Evolutionary conservation across 768 basidiomycete genomes (phyloP), one percentile per base, ranked within the genome.

Genomic region (Hemileccinum impolitum): DNA sequence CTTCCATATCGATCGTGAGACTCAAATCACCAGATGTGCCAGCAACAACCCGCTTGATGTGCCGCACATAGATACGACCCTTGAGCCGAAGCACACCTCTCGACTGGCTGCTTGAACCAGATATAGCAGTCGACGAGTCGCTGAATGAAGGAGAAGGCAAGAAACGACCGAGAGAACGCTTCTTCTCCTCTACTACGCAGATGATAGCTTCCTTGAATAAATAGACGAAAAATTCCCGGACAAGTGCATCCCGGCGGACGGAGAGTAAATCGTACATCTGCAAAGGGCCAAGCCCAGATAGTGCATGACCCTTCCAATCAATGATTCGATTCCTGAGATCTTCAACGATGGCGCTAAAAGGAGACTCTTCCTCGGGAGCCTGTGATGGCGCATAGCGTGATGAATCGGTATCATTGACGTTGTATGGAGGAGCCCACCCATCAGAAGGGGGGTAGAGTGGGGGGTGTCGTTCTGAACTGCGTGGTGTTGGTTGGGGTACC

Each of bases 141-240:
- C 74, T 79, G 37, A 79, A 72, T 3, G 73, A 70, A 5, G 82
- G 79, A 1, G 84, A 83, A 26, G 85, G 84, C 5, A 93, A 75
- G 39, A 93, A 75, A 23, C 86, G 80, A 8, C 86, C 83, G 2
- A 94, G 70, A 0, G 85, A 83, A 21, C 87, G 82, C 61, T 92
- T 94, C 74, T 85, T 91, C 70, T 99, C 95, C 67, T 98, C 94
- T 17, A 89, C 80, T n/a, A 98, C 93, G 66, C 96, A 99, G 51
- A 99, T 93, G 56, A 99, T 90, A 10, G 96, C 96, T 67, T 97
- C 93, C 62, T 87, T 87, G 81, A 97, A 99, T 23, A 99, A 80
- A 71, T 98, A 97, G 52, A 96, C 92, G 63, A 85, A 90, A 69
- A 97, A 97, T 66, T 96, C 94, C 47, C 94, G 83, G 17, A 94